These are phyloP conservation scores for Colletotrichum chrysophilum DNA, from an alignment of 2,329 filamentous ascomycete species.

Conservation along the genomic window DNA sequence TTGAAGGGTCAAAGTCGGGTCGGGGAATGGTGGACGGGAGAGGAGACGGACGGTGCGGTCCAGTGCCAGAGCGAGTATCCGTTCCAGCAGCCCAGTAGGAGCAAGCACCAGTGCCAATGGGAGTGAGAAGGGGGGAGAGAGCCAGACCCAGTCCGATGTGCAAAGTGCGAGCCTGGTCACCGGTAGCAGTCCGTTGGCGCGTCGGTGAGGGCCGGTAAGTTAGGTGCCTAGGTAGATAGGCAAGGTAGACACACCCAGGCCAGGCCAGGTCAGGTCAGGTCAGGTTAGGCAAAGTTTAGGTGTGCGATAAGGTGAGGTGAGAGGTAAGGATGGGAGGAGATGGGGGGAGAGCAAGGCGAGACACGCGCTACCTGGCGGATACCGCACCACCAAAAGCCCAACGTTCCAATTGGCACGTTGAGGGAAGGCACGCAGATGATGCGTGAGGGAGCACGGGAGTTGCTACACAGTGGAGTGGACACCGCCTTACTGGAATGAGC, in stretches of 20 bases:
- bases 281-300: neutral
- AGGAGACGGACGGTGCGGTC: neutral
- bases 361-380: neutral
- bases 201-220: neutral
- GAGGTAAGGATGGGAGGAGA: neutral
- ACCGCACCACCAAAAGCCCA: neutral
- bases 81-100: neutral
- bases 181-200: neutral
- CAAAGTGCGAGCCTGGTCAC: neutral
- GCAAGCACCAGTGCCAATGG: neutral
- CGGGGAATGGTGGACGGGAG: slow-evolving; percentile 8
- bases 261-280: neutral
- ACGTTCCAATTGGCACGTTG: neutral
- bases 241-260: neutral
- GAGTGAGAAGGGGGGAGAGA: neutral
- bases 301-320: neutral
- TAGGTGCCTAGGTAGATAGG: neutral
- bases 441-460: slow-evolving; percentile 1
- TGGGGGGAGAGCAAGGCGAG: neutral
- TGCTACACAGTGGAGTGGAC: neutral
- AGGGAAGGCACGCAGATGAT: slow-evolving; percentile 1
- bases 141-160: neutral
- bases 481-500: neutral
- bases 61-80: neutral
- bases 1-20: slow-evolving; percentile 1